Evolutionary conservation across 2,329 filamentous ascomycete species (phyloP).

Genomic region (Neurospora crassa): DNA sequence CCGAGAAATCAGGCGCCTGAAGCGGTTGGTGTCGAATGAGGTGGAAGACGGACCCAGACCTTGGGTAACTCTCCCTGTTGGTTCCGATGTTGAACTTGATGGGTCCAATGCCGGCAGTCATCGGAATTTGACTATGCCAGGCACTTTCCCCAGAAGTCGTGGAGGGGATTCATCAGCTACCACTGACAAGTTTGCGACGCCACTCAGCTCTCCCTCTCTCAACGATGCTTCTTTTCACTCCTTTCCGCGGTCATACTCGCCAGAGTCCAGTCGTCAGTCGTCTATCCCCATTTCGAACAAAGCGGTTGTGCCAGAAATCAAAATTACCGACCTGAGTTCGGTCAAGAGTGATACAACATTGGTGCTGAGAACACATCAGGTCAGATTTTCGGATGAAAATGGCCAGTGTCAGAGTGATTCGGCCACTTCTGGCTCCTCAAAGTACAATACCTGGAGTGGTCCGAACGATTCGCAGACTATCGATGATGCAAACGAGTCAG

Average conservation of each 20-base stretch:
- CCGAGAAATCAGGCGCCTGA: conserved; percentile 14
- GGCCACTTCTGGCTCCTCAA: background rate
- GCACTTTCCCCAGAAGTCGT: background rate
- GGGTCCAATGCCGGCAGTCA: background rate
- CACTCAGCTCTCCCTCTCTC: conserved; percentile 9
- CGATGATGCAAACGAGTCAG: background rate
- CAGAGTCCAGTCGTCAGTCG: conserved; percentile 2
- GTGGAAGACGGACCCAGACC: background rate
- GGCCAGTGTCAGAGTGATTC: background rate
- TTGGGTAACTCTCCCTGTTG: background rate
- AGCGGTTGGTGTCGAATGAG: conserved; percentile 1
- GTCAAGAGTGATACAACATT: conserved; percentile 11
- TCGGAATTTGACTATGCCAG: background rate
- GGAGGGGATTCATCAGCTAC: conserved; percentile 8
- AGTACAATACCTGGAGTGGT: background rate
- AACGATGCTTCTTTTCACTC: conserved; percentile 13
- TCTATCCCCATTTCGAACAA: background rate
- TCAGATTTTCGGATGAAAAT: background rate
- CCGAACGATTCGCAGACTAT: background rate
- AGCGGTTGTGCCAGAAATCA: conserved; percentile 1
- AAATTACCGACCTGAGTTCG: conserved; percentile 7
- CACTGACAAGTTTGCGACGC: conserved; percentile 12
- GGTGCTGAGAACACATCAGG: background rate
- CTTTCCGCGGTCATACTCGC: conserved; percentile 5
- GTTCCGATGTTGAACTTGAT: background rate